Base-by-base conservation (phyloP, 169 alveolate genomes). In the Plasmodium malariae region DNA sequence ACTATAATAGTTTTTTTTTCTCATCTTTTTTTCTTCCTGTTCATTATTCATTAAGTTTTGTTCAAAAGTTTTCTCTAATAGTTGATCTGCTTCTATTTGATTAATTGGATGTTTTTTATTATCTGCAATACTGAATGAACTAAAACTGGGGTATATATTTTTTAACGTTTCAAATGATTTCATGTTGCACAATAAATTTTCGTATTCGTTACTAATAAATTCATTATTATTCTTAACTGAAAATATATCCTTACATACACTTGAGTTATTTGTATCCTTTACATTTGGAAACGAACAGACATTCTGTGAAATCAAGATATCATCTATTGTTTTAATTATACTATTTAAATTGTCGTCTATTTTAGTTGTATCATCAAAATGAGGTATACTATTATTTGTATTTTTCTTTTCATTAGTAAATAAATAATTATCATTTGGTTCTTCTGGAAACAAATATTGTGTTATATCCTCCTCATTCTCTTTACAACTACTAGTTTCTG, bases 281-380 rank as follows among this genome's bases (percentile, higher is more conserved):
- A 83, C 45, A 26, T 26, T 83, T 67, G 85, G 37, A 36, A 51
- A 65, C 2, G 91, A 83, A 65, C 45, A 34, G 1, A 83, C 91
- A 83, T 83, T 83, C 34, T 83, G 91, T 17, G 91, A 83, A 37
- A 83, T 65, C 1, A 83, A 57, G 24, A 83, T 67, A 40, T 83
- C 91, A 83, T 83, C 91, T 51, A 83, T 83, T 26, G 91, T 65
- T 83, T 83, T 83, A 2, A 83, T 83, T 49, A 83, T 83, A 21
- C 55, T 65, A 40, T 54, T 67, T 7, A 83, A 71, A 30, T 83
- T 83, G 7, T 83, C 91, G 43, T 83, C 85, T 4, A 30, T 32
- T 43, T 67, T 83, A 5, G 26, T 67, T 57, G 59, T 43, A 57
- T 83, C 91, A 3, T 83, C 91, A 12, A 32, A 65, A 17, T 3